Conservation (phyloP, 2,329 filamentous ascomycete species). For the Calonectria multiphialidica region DNA sequence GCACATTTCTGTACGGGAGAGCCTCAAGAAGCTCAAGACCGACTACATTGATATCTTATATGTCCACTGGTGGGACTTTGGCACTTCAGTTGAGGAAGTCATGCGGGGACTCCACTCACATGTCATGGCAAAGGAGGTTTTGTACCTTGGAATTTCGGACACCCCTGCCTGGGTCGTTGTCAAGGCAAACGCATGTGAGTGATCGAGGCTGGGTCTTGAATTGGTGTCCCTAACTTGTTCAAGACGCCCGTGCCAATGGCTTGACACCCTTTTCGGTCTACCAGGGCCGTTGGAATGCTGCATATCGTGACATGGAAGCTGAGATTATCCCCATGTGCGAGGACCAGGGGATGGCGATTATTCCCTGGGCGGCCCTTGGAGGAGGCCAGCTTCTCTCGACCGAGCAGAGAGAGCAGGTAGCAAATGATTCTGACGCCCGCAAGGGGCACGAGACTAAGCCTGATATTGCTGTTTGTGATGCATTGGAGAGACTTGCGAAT, state of each 20-base stretch:
- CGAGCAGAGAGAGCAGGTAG: not conserved
- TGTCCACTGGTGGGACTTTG: conserved; percentile 42
- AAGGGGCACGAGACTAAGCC: not conserved
- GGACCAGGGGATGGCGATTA: conserved; percentile 59
- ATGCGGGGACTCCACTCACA: conserved; percentile 24
- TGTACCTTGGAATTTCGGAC: conserved; percentile 48
- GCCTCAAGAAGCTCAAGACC: conserved; percentile 54
- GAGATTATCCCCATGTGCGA: conserved; percentile 50
- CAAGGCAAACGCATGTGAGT: conserved; percentile 38
- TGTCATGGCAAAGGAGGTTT: conserved; percentile 31
- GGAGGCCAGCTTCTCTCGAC: conserved; percentile 9
- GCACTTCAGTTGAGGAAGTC: conserved; percentile 24
- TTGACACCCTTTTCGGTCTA: conserved; percentile 45
- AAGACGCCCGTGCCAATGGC: conserved; percentile 41
- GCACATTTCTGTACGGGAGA: conserved; percentile 53
- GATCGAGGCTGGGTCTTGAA: not conserved
- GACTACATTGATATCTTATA: conserved; percentile 49
- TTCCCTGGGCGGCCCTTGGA: conserved; percentile 48
- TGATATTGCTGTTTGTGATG: conserved; percentile 8
- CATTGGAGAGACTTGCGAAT: conserved; percentile 17
- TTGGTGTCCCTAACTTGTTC: not conserved
- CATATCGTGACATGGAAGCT: conserved; percentile 43
- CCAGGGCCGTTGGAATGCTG: conserved; percentile 45
- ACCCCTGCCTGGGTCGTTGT: conserved; percentile 48
- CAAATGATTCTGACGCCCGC: conserved; percentile 7